Conservation (phyloP, 83 land plant genomes). For the Diphasiastrum complanatum region DNA sequence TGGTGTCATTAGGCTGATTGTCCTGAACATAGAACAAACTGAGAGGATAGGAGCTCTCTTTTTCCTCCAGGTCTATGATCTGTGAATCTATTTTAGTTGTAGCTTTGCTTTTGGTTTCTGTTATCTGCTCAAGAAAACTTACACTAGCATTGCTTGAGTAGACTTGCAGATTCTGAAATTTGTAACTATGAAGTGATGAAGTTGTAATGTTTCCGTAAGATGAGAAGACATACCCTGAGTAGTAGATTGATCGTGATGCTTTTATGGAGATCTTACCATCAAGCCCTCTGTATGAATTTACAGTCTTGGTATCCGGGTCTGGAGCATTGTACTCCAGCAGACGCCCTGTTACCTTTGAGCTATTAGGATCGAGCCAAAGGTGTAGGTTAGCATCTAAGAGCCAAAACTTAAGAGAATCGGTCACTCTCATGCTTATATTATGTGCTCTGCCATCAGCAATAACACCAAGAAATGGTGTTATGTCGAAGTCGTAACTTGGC, state of each 20-base stretch:
- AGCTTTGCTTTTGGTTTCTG: slow-evolving; percentile 9
- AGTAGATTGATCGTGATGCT: slow-evolving; percentile 30
- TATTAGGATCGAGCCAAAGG: slow-evolving; percentile 57
- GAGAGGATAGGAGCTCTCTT: background rate
- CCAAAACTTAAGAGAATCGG: slow-evolving; percentile 47
- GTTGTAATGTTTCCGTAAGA: slow-evolving; percentile 55
- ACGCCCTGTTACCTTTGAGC: slow-evolving; percentile 22
- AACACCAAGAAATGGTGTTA: slow-evolving; percentile 61
- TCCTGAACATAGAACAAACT: too few relatives aligned
- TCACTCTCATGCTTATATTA: slow-evolving; percentile 42
- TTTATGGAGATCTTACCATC: slow-evolving; percentile 48
- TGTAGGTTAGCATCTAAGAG: slow-evolving; percentile 76
- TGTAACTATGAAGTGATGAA: slow-evolving; percentile 22
- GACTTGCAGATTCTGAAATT: slow-evolving; percentile 32
- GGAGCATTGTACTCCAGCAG: slow-evolving; percentile 26
- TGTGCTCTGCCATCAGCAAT: slow-evolving; percentile 37
- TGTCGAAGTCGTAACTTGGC: slow-evolving; percentile 62
- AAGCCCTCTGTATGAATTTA: slow-evolving; percentile 18
- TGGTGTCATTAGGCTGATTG: too few relatives aligned
- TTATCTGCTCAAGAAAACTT: slow-evolving; percentile 12
- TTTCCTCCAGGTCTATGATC: slow-evolving; percentile 5
- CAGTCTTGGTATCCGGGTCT: background rate
- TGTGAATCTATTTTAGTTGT: slow-evolving; percentile 4
- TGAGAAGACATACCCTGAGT: slow-evolving; percentile 53
- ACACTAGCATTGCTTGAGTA: background rate